These are phyloP conservation scores for Hypoxylon rickii DNA, from an alignment of 495 filamentous ascomycete species.

Conservation along the genomic window DNA sequence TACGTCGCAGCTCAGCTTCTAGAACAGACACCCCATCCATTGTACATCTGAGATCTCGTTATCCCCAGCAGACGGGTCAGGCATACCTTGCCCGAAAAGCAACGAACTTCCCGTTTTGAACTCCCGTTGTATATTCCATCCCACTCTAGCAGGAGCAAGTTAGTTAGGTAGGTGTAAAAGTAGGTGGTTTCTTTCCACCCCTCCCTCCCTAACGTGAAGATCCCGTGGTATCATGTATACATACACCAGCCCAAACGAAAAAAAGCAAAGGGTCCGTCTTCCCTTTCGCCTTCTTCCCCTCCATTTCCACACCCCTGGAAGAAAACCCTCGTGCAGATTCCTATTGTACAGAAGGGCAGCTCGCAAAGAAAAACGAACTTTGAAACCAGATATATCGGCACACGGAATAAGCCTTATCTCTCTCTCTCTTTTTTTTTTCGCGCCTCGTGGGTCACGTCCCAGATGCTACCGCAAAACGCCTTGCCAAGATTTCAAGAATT, in stretches of 20 bases:
- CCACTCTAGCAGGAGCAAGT: background rate
- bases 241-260: slow-evolving; percentile 12
- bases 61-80: no score
- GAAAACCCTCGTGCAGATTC: slow-evolving; percentile 32
- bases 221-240: slow-evolving; percentile 35
- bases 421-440: background rate
- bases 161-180: background rate
- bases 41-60: no score
- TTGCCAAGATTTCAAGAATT: slow-evolving; percentile 24
- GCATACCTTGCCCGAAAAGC: background rate
- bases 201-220: slow-evolving; percentile 14
- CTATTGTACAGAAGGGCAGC: slow-evolving; percentile 33
- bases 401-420: slow-evolving; percentile 26
- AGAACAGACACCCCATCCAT: no score
- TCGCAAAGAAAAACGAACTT: slow-evolving; percentile 6
- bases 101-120: background rate
- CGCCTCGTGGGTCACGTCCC: slow-evolving; percentile 29
- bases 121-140: slow-evolving; percentile 6
- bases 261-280: no score
- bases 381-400: no score
- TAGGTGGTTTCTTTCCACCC: background rate
- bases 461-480: slow-evolving; percentile 36
- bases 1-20: no score
- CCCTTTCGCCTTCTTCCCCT: no score
- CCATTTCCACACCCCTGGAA: no score